Percentiles rank a stretch among this genome's conserved stretches.
These are phyloP conservation scores for Exophiala sp. DNA, from an alignment of 2,329 filamentous ascomycete species.

Conservation along the genomic window DNA sequence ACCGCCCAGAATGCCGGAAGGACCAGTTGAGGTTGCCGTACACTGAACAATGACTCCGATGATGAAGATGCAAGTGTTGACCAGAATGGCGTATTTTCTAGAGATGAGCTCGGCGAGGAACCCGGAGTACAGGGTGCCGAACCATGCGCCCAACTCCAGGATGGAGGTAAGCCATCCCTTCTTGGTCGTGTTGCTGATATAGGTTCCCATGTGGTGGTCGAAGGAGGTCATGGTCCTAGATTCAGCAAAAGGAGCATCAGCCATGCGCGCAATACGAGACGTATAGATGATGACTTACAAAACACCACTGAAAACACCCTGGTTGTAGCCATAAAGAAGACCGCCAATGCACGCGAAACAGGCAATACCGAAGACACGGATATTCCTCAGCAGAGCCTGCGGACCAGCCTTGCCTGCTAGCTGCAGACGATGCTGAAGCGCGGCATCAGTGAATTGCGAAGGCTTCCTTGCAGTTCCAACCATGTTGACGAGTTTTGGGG, in stretches of 20 bases:
- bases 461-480: conserved; percentile 3
- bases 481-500: not conserved
- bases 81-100: conserved; percentile 33
- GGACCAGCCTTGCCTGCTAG: conserved; percentile 40
- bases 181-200: conserved; percentile 28
- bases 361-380: conserved; percentile 51
- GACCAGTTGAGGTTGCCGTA: conserved; percentile 38
- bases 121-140: conserved; percentile 36
- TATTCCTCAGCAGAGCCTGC: conserved; percentile 47
- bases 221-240: conserved; percentile 30
- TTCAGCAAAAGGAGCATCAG: not conserved
- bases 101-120: conserved; percentile 36
- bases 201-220: conserved; percentile 22
- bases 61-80: conserved; percentile 35
- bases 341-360: conserved; percentile 50
- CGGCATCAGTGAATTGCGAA: conserved; percentile 27
- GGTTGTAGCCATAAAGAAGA: conserved; percentile 64
- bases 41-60: conserved; percentile 41
- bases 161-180: conserved; percentile 38
- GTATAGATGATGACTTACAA: conserved; percentile 47
- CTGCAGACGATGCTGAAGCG: conserved; percentile 32
- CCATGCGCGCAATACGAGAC: too few relatives aligned
- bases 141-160: conserved; percentile 38
- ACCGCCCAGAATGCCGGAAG: conserved; percentile 35
- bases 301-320: conserved; percentile 70